Conservation (phyloP, 2,329 filamentous ascomycete genomes). For the Talaromyces rugulosus region DNA sequence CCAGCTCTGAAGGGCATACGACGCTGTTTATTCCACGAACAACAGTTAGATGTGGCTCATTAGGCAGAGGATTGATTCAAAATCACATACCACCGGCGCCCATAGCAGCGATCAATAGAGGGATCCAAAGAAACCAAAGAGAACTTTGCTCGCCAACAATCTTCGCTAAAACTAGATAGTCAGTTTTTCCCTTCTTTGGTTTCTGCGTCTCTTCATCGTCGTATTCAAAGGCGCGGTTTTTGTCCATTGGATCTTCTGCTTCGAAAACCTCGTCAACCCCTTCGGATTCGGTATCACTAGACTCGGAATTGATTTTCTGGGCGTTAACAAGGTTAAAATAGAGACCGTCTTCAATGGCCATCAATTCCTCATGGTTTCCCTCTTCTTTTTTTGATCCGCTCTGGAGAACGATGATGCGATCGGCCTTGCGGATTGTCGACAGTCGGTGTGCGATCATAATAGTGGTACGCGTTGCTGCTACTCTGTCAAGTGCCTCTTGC, state of each 20-base stretch:
- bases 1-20: constrained; percentile 34
- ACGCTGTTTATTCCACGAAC: constrained; percentile 14
- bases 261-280: background rate
- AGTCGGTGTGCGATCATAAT: constrained; percentile 85
- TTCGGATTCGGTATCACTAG: background rate
- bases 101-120: background rate
- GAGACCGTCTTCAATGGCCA: constrained; percentile 55
- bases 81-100: background rate
- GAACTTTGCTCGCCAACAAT: background rate
- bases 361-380: constrained; percentile 69
- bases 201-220: background rate
- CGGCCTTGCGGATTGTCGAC: constrained; percentile 70
- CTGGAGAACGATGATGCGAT: constrained; percentile 72
- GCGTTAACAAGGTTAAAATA: constrained; percentile 64
- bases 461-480: constrained; percentile 78
- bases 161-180: background rate
- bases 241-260: background rate
- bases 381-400: constrained; percentile 68
- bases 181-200: background rate
- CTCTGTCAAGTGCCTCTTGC: constrained; percentile 69
- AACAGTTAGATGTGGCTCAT: background rate
- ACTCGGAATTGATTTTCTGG: background rate
- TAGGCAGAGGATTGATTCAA: no score
- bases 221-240: background rate
- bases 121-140: background rate